Evolutionary conservation across 106 monocot genomes (phyloP), one percentile per base, ranked within the genome.

Genomic region (Iris macrosiphon): DNA sequence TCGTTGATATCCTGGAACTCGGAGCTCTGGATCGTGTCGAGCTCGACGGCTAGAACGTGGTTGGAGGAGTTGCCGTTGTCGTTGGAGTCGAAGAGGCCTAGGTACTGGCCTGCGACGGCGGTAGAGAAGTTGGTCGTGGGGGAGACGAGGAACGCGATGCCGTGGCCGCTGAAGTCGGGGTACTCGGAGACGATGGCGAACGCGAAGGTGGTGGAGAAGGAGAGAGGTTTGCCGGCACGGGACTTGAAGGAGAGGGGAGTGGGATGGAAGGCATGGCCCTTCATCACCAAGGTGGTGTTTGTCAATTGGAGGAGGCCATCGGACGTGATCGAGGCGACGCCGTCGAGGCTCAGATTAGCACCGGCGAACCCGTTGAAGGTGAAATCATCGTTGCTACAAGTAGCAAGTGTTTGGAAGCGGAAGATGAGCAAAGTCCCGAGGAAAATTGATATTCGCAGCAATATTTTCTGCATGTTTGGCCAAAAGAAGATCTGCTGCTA

Each of bases 141-240:
- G 16, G 73, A 42, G 19, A 73, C 23, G 27, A 60, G 15, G 59
- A 79, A 79, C 31, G 68, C 73, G 20, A 79, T 7, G 3, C 79
- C 79, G 2, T 73, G 50, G 51, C 63, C 49, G 27, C 79, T 40
- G 10, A 63, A 7, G 14, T 37, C 52, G 14, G 27, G 6, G 45
- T 34, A 19, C 6, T 59, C 23, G 0, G 68, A 35, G 38, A 68
- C 47, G 27, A 73, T 57, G 28, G 51, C 79, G 24, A 73, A 73
- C 2, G 64, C 79, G 35, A 79, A 79, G 12, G 73, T 63, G 18
- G 79, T 72, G 16, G 79, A 79, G 68, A 79, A 79, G 45, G 72
- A 72, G 26, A 55, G 31, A 26, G 43, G 7, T 40, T 23, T 49
- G 18, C 49, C 40, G 25, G 11, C 6, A 19, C 10, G 13, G 16